Evolutionary conservation across 768 basidiomycete species (phyloP).

Genomic region (Podaxis mareebaensis): DNA sequence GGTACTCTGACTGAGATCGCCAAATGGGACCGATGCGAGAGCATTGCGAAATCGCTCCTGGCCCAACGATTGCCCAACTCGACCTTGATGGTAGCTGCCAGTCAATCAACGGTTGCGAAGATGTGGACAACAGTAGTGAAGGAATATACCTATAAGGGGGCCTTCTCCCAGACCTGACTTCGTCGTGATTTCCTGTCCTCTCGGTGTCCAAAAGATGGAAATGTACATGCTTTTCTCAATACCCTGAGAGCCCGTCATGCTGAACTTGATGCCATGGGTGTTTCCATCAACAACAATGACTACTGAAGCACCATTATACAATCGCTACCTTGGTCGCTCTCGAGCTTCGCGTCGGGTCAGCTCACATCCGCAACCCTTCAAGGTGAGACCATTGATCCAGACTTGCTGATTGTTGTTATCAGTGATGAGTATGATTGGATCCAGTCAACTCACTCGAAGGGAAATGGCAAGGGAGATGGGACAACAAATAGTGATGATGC

Average conservation of each 20-base stretch:
- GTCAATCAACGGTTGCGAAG: too few species aligned
- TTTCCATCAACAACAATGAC: slow-evolving; percentile 22
- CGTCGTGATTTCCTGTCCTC: too few species aligned
- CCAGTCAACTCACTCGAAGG: too few species aligned
- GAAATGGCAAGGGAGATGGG: neutral
- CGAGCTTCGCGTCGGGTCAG: slow-evolving; percentile 25
- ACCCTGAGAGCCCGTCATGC: slow-evolving; percentile 23
- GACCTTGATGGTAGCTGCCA: too few species aligned
- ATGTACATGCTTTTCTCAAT: slow-evolving; percentile 21
- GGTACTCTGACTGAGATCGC: neutral
- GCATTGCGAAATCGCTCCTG: too few species aligned
- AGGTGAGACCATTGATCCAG: slow-evolving; percentile 19
- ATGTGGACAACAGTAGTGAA: too few species aligned
- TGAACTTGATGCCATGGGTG: slow-evolving; percentile 26
- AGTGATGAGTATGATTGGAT: slow-evolving; percentile 20
- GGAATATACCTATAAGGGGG: too few species aligned
- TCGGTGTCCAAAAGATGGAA: too few species aligned
- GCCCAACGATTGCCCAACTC: too few species aligned
- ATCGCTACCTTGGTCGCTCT: slow-evolving; percentile 26
- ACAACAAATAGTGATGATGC: too few species aligned
- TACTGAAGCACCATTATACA: slow-evolving; percentile 29
- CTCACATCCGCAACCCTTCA: slow-evolving; percentile 22
- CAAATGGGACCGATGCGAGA: neutral
- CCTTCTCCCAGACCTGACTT: too few species aligned
- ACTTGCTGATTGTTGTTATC: slow-evolving; percentile 18